These are phyloP conservation scores for Ceratobasidium sp. DNA, from an alignment of 1,284 basidiomycete species.

Conservation along the genomic window DNA sequence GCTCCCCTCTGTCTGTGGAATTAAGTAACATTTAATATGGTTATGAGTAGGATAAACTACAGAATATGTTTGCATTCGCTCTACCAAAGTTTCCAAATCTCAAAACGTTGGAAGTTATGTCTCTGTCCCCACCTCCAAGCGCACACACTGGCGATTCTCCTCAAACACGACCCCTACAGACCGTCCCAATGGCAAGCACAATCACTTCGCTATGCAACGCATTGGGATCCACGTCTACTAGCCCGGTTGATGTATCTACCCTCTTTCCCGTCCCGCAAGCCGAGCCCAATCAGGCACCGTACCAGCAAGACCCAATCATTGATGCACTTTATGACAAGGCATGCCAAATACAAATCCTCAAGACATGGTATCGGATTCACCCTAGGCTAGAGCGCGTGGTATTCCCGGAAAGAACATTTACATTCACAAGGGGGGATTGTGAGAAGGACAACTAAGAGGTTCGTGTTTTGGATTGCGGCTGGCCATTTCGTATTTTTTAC, in stretches of 20 bases:
- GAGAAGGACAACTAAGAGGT: background rate
- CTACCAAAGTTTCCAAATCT: background rate
- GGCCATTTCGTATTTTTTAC: no score
- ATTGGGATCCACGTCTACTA: no score
- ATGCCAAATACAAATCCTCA: background rate
- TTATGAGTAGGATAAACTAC: no score
- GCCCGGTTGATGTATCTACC: no score
- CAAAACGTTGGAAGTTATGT: constrained; percentile 9
- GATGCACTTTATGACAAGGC: background rate
- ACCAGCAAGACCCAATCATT: no score
- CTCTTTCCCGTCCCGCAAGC: no score
- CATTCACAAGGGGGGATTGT: background rate
- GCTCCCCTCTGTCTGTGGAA: background rate
- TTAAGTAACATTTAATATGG: no score
- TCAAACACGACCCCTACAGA: background rate
- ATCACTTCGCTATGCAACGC: no score
- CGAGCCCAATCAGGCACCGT: background rate
- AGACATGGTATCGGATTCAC: background rate
- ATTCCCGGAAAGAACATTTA: constrained; percentile 4
- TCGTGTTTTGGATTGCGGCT: no score
- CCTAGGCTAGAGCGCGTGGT: constrained; percentile 1
- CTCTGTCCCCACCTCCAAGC: background rate
- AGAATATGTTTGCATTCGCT: background rate
- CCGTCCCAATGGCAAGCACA: background rate
- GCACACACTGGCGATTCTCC: background rate